Conservation (phyloP, 1,139 yeast genomes). For the Torulaspora globosa region DNA sequence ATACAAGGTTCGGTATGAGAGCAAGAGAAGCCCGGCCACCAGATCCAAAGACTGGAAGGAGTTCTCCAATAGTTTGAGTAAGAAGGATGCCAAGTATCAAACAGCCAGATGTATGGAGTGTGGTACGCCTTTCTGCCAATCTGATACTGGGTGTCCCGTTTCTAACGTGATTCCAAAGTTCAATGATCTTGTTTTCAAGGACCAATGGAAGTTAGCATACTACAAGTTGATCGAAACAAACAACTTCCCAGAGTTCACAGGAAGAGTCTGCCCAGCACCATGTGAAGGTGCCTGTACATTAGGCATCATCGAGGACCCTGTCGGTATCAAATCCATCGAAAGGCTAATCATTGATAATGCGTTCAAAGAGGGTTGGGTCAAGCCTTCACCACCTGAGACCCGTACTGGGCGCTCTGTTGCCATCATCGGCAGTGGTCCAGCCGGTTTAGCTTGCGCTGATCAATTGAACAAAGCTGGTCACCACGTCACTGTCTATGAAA, state of each 20-base stretch:
- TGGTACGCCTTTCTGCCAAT: slow-evolving; percentile 98
- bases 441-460: slow-evolving; percentile 95
- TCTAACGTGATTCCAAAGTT: slow-evolving; percentile 97
- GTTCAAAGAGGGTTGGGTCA: slow-evolving; percentile 94
- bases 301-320: slow-evolving; percentile 92
- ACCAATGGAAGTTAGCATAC: slow-evolving; percentile 91
- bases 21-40: slow-evolving; percentile 69
- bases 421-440: slow-evolving; percentile 92
- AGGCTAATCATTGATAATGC: slow-evolving; percentile 96
- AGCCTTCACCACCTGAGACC: slow-evolving; percentile 68
- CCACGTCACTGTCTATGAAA: slow-evolving; percentile 82
- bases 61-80: slow-evolving; percentile 72
- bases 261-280: slow-evolving; percentile 98
- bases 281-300: slow-evolving; percentile 98
- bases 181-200: slow-evolving; percentile 93
- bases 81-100: slow-evolving; percentile 82
- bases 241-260: slow-evolving; percentile 98
- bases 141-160: slow-evolving; percentile 97
- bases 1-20: slow-evolving; percentile 84
- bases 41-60: slow-evolving; percentile 93
- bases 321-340: slow-evolving; percentile 93
- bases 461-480: slow-evolving; percentile 97
- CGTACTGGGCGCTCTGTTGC: slow-evolving; percentile 88
- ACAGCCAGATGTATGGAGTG: slow-evolving; percentile 99
- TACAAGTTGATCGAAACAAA: slow-evolving; percentile 92